Base-by-base conservation (phyloP, 169 alveolate genomes). In the Plasmodium sp. region DNA sequence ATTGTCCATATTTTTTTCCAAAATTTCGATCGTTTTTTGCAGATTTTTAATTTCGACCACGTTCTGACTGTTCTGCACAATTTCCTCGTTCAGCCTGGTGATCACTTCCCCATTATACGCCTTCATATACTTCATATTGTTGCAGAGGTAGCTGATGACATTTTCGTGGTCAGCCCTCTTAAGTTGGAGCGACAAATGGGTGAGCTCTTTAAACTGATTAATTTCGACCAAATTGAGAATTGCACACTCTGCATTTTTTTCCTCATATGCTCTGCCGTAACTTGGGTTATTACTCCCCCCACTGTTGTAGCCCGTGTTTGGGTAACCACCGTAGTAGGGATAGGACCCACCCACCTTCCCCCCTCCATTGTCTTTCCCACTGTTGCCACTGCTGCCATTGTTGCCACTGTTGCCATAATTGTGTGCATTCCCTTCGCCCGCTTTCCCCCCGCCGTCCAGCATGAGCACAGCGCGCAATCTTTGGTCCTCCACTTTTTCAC, bases 11-110 rank as follows among this genome's bases (percentile, higher is more conserved):
- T 48, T 45, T 7, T 80, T 41, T 51, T 95, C 95, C 67, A 94
- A 80, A 45, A 92, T 80, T 84, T 92, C 96, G 31, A 92, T 95
- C 22, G 84, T 92, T 80, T 81, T 84, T 54, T 91, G 80, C 34
- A 84, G 34, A 16, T 27, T 48, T 27, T 84, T 67, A 45, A 84
- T 92, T 84, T 92, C 82, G 39, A 92, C 82, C 36, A 41, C 48
- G 58, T 34, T 41, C 7, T 83, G 85, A 56, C 85, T 56, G 62
- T 95, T 92, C n/a, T 84, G 75, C 43, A 88, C 45, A 39, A 88
- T 48, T 88, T 82, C 96, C 4, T 93, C 94, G 41, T 91, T 81
- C 58, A 84, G 58, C 74, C 45, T 90, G 33, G 72, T 58, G n/a
- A 80, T 90, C 22, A 90, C 27, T 41, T 90, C 84, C 1, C 82